Evolutionary conservation across 176 grass and related monocot species (phyloP), one percentile per base, ranked within the genome.

Genomic region (Thalia dealbata): DNA sequence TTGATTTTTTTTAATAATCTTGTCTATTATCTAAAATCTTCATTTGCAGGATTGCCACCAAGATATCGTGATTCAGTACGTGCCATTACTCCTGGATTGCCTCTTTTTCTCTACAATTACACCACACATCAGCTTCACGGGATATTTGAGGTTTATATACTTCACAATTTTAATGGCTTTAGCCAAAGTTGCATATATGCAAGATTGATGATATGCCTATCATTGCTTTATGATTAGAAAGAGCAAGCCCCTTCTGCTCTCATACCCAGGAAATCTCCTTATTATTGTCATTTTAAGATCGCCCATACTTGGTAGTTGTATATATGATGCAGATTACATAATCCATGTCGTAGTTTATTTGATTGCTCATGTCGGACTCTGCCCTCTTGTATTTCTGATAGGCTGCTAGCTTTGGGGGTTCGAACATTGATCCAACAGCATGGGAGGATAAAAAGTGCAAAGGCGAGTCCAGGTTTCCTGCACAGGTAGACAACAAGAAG

Each of bases 391-490:
- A 3, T 23, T 16, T 59, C 16, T 12, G 50, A 27, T 63, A 96
- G 93, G 95, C 90, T 76, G 81, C 85, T 73, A 97, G 89, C 82
- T 97, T 97, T 73, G 95, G 95, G 72, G 95, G 95, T 44, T 97
- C 95, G 28, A 97, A 97, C 73, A 93, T 97, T 41, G 90, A 97
- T 84, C 95, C 90, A 43, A 88, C 90, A 26, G 95, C 95, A 23
- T 97, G 95, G 95, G 95, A 97, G 81, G 95, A 93, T 77, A 97
- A 97, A 26, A 97, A 93, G 77, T 93, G 95, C 68, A 99, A 93
- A 88, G 95, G 95, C 45, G 90, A 99, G 84, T 99, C 95, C 12
- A 86, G 95, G 79, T 99, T 91, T 79, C 95, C 95, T 72, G 90
- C 90, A 29, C 95, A 93, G 90, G 90, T 99, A 86, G 73, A 69